These are phyloP conservation scores for Coniophora puteana DNA, from an alignment of 1,284 basidiomycete genomes.

Conservation along the genomic window DNA sequence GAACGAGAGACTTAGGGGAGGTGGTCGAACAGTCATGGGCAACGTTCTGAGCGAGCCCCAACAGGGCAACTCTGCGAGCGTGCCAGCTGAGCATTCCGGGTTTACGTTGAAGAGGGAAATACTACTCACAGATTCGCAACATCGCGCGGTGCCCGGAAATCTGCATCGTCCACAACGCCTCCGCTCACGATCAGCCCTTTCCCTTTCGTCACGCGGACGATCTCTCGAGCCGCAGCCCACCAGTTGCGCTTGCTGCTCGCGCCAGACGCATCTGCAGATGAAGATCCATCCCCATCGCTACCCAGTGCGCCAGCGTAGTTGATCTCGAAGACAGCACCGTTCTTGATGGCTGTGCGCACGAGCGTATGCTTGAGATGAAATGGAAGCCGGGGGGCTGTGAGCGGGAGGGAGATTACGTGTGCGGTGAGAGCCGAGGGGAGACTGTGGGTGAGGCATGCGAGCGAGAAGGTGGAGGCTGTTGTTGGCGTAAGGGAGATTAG, in stretches of 20 bases:
- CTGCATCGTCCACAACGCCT: slow-evolving; percentile 51
- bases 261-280: slow-evolving; percentile 45
- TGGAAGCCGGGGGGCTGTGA: slow-evolving; percentile 75
- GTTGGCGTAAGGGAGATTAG: slow-evolving; percentile 73
- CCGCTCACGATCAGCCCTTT: slow-evolving; percentile 69
- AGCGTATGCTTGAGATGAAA: slow-evolving; percentile 82
- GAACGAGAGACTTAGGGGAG: slow-evolving; percentile 59
- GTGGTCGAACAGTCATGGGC: slow-evolving; percentile 61
- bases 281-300: slow-evolving; percentile 46
- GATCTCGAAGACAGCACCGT: slow-evolving; percentile 84
- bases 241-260: slow-evolving; percentile 66
- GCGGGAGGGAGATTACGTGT: slow-evolving; percentile 79
- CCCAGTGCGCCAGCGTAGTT: slow-evolving; percentile 71
- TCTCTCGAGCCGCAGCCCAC: slow-evolving; percentile 76
- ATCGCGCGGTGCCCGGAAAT: slow-evolving; percentile 67
- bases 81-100: neutral
- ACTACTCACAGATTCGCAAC: slow-evolving; percentile 66
- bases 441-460: slow-evolving; percentile 80
- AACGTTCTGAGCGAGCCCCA: slow-evolving; percentile 63
- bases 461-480: slow-evolving; percentile 67
- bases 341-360: slow-evolving; percentile 75
- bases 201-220: slow-evolving; percentile 73
- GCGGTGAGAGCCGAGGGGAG: slow-evolving; percentile 74
- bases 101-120: neutral
- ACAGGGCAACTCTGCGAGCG: slow-evolving; percentile 50